Evolutionary conservation across 768 basidiomycete species (phyloP), one percentile per base, ranked within the genome.

Genomic region (Chalciporus piperatus): DNA sequence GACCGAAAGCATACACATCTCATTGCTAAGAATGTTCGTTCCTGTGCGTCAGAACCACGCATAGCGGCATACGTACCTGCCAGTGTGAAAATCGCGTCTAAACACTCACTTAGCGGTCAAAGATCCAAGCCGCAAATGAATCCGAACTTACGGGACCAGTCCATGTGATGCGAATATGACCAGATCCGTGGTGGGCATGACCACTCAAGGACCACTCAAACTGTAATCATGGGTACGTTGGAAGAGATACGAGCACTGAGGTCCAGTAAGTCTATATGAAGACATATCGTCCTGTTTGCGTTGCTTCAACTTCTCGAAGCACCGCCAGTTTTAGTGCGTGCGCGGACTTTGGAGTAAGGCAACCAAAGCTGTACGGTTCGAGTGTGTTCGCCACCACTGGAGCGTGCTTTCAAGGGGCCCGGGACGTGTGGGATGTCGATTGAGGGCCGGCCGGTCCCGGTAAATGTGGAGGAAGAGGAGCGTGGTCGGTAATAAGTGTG

Each of bases 381-480:
- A 35, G 33, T 16, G 13, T 14, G 33, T 16, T 35, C 16, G 13
- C 30, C 30, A 32, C 5, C 10, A 13, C 33, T 35, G n/a, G n/a
- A n/a, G n/a, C n/a, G n/a, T n/a, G n/a, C n/a, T n/a, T n/a, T n/a
- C n/a, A n/a, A n/a, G n/a, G n/a, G n/a, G n/a, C n/a, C n/a, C n/a
- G n/a, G n/a, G n/a, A n/a, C n/a, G n/a, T n/a, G n/a, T 30, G 41
- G 25, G 45, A 4, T 41, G 19, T n/a, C n/a, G n/a, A 30, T 32
- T 55, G 48, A 37, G 47, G 42, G 43, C 28, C 33, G 59, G 48
- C 14, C 63, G 64, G 64, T 48, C 45, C 64, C 64, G 64, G 51
- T 16, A 56, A 37, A 1, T 33, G 51, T 7, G 7, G 25, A 25
- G 7, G 16, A 44, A 16, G 41, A 38, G 28, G 25, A 38, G 39